A percentile compares a stretch with the other conserved stretches of the same genome.
phyloP scores from a whole-genome alignment of 192 early-diverging fungal genomes.

The Coemansia pectinata region DNA sequence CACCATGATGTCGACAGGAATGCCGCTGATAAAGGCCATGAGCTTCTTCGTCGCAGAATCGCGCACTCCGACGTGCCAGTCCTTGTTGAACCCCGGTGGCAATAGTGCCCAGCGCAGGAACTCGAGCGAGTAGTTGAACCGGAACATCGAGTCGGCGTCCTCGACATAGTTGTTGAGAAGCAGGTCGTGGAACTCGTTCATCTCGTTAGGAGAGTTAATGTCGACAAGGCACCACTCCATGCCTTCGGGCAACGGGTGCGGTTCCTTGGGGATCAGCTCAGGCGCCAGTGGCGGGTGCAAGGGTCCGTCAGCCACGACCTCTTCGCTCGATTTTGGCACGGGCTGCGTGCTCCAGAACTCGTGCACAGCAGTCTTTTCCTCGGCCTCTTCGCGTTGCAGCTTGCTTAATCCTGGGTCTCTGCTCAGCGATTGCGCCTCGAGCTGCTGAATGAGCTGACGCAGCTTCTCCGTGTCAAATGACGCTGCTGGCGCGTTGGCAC shows the following conservation, averaged over 20 bases:
- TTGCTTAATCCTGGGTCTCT: constrained; percentile 21
- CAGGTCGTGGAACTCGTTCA: constrained; percentile 87
- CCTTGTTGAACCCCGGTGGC: constrained; percentile 86
- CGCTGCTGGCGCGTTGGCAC: neutral
- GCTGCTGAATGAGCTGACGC: constrained; percentile 28
- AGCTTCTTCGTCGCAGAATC: constrained; percentile 68
- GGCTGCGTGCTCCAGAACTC: constrained; percentile 99
- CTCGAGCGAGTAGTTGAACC: constrained; percentile 92
- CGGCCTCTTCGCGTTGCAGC: constrained; percentile 43
- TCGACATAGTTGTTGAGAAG: constrained; percentile 96
- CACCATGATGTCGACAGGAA: constrained; percentile 80
- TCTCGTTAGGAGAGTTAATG: constrained; percentile 67
- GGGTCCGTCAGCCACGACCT: constrained; percentile 70
- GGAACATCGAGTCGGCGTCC: constrained; percentile 93
- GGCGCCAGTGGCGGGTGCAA: constrained; percentile 75
- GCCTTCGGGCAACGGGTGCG: constrained; percentile 82
- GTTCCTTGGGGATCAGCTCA: constrained; percentile 78
- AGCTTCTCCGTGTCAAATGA: constrained; percentile 29
- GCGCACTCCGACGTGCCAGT: constrained; percentile 94
- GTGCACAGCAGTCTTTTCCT: constrained; percentile 51
- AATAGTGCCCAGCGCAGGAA: constrained; percentile 95
- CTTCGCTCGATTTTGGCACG: constrained; percentile 80
- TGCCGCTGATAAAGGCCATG: constrained; percentile 95
- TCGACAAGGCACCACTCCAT: constrained; percentile 90
- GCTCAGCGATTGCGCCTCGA: constrained; percentile 17